Evolutionary conservation across 208 protist species (phyloP).

Genomic region (Crithidia sp.): DNA sequence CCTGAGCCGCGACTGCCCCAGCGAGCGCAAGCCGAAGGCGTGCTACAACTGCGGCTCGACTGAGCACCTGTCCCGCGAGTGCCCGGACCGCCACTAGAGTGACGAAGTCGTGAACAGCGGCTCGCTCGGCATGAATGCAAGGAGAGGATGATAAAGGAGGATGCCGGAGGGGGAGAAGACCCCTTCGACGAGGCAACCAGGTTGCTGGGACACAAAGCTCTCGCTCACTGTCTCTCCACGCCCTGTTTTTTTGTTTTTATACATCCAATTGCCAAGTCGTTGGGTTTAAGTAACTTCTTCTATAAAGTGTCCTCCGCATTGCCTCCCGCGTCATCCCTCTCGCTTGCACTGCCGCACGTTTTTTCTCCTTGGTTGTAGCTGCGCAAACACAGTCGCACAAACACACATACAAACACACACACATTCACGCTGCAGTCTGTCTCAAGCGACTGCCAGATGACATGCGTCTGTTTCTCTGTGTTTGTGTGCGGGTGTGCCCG

Average conservation of each 20-base stretch:
- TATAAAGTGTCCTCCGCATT: not conserved
- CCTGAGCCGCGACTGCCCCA: conserved; percentile 78
- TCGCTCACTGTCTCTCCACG: not conserved
- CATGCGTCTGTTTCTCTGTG: too few relatives aligned
- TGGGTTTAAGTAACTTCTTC: not conserved
- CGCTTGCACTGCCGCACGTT: not conserved
- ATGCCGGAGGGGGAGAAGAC: not conserved
- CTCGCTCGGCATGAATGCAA: not conserved
- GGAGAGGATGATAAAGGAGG: not conserved
- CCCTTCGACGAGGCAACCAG: not conserved
- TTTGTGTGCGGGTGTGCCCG: too few relatives aligned
- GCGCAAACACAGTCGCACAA: too few relatives aligned
- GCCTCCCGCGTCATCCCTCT: not conserved
- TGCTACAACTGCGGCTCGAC: conserved; percentile 56
- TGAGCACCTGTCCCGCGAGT: conserved; percentile 73
- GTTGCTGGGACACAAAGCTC: too few relatives aligned
- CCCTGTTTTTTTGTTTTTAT: not conserved
- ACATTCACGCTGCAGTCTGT: too few relatives aligned
- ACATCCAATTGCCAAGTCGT: not conserved
- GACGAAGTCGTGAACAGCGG: not conserved
- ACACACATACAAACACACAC: too few relatives aligned
- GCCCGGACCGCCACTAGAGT: conserved; percentile 53
- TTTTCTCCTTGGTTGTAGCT: too few relatives aligned
- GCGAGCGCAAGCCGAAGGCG: conserved; percentile 46
- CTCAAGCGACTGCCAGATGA: too few relatives aligned